Base-by-base conservation (phyloP, 768 basidiomycete species). In the Auriscalpium microsporum region DNA sequence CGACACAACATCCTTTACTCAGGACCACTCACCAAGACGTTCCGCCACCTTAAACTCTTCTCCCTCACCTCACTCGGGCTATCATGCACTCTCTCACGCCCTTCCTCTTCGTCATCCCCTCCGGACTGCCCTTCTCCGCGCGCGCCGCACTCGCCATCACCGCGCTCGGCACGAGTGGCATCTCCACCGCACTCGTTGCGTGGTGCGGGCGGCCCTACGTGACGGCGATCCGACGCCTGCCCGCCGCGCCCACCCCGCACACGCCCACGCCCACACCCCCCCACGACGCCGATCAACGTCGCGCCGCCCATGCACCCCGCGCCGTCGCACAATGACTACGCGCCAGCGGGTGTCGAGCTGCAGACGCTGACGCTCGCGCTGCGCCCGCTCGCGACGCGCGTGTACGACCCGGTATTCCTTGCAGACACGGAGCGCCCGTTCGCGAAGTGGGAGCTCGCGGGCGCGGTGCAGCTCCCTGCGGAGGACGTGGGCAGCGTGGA, bases 81-180 rank as follows among this genome's bases (percentile, higher is more conserved):
- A 49, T 84, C 88, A 10, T 70, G 75, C 56, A 75, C 80, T 4
- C 73, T 4, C 73, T 94, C 62, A 75, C 87, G 2, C 92, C 92
- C 1, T 83, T 94, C 71, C 81, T 94, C 58, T 87, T 94, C 69
- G 65, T 89, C 52, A 75, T 94, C 61, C 90, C 93, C 57, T 86
- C 90, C 5, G 78, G 78, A 21, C 77, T 94, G 8, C 90, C 92
- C 0, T 62, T 78, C 42, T 74, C 77, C 16, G 92, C 86, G 0
- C 82, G 90, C 19, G 64, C 80, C 23, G 81, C 80, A 13, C 74
- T 94, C 35, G 86, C 84, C 1, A 72, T 72, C 10, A 83, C 84
- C 8, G 91, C 90, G 3, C 60, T 94, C 56, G 77, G 77, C 38
- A 89, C 88, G 0, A 87, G 86, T 44, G 77, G 81, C 10, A 69